Evolutionary conservation across 2,329 filamentous ascomycete genomes (phyloP), one percentile per base, ranked within the genome.

Genomic region (Aotearoamyces nothofagi): DNA sequence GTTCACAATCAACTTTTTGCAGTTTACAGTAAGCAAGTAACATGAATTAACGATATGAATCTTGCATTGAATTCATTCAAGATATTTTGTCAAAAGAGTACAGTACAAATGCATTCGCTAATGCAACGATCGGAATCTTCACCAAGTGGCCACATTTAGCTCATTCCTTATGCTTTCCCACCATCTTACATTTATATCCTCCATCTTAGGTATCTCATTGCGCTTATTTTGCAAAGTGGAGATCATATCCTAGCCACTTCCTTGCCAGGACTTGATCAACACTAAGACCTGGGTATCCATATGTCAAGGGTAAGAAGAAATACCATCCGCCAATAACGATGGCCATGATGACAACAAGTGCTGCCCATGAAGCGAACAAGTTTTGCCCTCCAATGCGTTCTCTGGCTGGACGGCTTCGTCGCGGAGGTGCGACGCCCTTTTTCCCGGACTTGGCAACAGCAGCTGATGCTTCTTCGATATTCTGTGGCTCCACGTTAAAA

Each of bases 201-300:
- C n/a, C n/a, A n/a, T n/a, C n/a, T n/a, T n/a, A n/a, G n/a, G n/a
- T 27, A 14, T 9, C 23, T 32, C 16, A 20, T 15, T 11, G 24
- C 25, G 28, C 36, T 32, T 50, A 98, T 70, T 98, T 98, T 34
- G 90, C 90, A 61, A 98, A 98, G 60, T 98, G 90, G 51, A 98
- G 66, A 53, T 98, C 90, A 52, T 96, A 98, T 39, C 81, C 80
- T 40, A 98, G 65, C 87, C 87, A 96, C 64, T 94, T 94, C 54
- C 90, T 75, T 38, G 76, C 68, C 38, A 78, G 57, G 16, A 98
- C 79, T 50, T 83, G 64, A 9, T 76, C 70, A 11, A 92, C 77
- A 32, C 64, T 70, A 46, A 98, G 65, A 17, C 87, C 87, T 4
- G 90, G 90, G 51, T 81, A 86, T 30, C 90, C 90, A 52, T 98